Evolutionary conservation across 2,329 filamentous ascomycete genomes (phyloP), one percentile per base, ranked within the genome.

Genomic region (Drechmeria coniospora): DNA sequence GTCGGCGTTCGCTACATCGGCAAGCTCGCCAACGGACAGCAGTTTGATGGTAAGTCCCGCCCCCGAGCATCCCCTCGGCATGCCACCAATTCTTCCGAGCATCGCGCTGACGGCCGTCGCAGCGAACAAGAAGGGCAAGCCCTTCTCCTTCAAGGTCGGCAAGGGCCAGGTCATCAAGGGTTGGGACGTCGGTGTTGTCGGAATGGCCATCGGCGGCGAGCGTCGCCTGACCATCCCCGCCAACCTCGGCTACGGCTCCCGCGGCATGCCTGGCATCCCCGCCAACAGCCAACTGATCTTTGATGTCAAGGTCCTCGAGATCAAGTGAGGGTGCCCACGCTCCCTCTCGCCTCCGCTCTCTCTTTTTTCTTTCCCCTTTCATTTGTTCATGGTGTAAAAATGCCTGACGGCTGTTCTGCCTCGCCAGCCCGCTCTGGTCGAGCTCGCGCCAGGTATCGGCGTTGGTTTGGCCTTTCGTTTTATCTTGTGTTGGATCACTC

Each of bases 91-190:
- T 14, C 12, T 9, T 21, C n/a, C n/a, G n/a, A n/a, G 5, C n/a
- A 4, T 15, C 12, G 7, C 4, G 4, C 3, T 23, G n/a, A 16
- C 21, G 26, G 20, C 17, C 24, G 8, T 5, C 12, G 2, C 45
- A 86, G 82, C 84, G 57, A 95, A 98, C 71, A 98, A 95, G 71
- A 94, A 92, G 65, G 90, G 90, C 46, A 86, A 92, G 65, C 87
- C 92, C 32, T 98, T 98, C 64, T 70, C 69, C 41, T 95, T 95
- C 74, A 92, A 87, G 67, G 74, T 92, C 35, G 92, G 90, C 43
- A 74, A 76, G 51, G 86, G 86, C 36, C 82, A 95, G 57, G 92
- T 98, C 47, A 98, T 98, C 65, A 90, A 92, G 70, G 90, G 90
- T 42, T 95, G 90, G 92, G 92, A 98, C 54, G 72, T 95, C 39